Base-by-base conservation (phyloP, 2,329 filamentous ascomycete genomes). In the Colletotrichum kahawae region DNA sequence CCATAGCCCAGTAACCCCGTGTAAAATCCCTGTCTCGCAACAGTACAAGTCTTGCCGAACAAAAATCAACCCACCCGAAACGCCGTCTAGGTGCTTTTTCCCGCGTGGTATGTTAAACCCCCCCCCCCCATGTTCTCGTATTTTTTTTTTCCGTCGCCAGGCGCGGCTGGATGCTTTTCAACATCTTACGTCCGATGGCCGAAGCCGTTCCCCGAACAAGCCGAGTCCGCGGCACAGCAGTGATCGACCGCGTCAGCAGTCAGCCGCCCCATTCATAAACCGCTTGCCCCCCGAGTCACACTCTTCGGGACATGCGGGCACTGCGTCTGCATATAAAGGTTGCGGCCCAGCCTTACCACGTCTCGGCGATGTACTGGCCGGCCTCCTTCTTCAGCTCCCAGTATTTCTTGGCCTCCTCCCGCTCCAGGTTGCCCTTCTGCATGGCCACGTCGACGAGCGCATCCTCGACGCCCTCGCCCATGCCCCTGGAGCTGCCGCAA, bases 401-500 rank as follows among this genome's bases (percentile, higher is more conserved):
- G 83, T 98, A 99, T 77, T 93, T 92, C 82, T 90, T 89, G 4
- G 97, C 96, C 83, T 98, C 95, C 36, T 95, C 93, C 27, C 90
- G 88, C 82, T 95, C 94, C 67, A 99, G 86, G 80, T 95, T 95
- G 13, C 96, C 97, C 89, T 98, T 98, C 78, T 93, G 88, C 93
- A 98, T 98, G 67, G 95, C 95, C 1, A 98, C 95, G 77, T 98
- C 94, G 31, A 98, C 88, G 16, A 99, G 88, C 0, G 96, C 95
- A 62, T 92, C 90, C 83, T 98, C 94, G 4, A 99, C 97, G 59
- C 97, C 97, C 84, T 98, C 97, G 75, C 97, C 97, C 97, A 99
- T 99, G 71, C 97, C 97, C 87, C 95, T 95, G 81, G 93, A 95
- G 85, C 94, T 97, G 65, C 97, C 97, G 83, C 97, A 99, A 74